A percentile compares a stretch with the other conserved stretches of the same genome.
Evolutionary conservation across 805 yeast genomes (phyloP).

Genomic region (Ogataea philodendri): DNA sequence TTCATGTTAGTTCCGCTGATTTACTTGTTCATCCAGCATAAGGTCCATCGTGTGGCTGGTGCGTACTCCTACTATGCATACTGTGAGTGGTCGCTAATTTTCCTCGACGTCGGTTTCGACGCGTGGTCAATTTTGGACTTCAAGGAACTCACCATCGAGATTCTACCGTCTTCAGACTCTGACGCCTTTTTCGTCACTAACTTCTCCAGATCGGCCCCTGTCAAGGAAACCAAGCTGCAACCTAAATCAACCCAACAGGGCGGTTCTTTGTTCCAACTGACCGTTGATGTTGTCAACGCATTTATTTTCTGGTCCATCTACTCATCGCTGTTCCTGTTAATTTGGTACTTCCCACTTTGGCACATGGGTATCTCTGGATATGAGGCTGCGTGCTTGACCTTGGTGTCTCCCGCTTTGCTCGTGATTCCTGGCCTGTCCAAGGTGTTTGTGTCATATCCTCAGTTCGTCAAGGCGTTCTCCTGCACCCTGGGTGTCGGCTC

Average conservation of each 20-base stretch:
- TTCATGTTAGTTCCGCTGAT: constrained; percentile 75
- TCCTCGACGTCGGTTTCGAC: constrained; percentile 84
- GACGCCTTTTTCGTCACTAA: constrained; percentile 29
- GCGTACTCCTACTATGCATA: constrained; percentile 94
- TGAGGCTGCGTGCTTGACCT: constrained; percentile 65
- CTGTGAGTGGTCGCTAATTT: constrained; percentile 87
- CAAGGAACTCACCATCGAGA: constrained; percentile 50
- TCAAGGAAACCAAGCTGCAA: constrained; percentile 9
- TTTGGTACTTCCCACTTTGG: constrained; percentile 99
- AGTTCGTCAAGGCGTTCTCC: constrained; percentile 50
- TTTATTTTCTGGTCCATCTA: constrained; percentile 81
- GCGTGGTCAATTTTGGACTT: constrained; percentile 76
- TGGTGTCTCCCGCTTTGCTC: constrained; percentile 49
- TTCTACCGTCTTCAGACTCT: constrained; percentile 27
- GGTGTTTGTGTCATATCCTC: constrained; percentile 45
- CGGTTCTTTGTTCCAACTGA: constrained; percentile 36
- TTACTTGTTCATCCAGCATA: constrained; percentile 89
- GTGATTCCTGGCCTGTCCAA: constrained; percentile 34
- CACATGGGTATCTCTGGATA: constrained; percentile 96
- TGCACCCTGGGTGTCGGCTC: constrained; percentile 74
- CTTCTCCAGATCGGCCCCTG: constrained; percentile 14
- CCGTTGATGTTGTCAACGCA: constrained; percentile 56
- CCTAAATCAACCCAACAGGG: constrained; percentile 24
- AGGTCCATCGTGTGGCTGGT: constrained; percentile 83
- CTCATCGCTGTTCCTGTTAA: constrained; percentile 78